Conservation (phyloP, 2,329 filamentous ascomycete genomes). For the Colletotrichum sp. region DNA sequence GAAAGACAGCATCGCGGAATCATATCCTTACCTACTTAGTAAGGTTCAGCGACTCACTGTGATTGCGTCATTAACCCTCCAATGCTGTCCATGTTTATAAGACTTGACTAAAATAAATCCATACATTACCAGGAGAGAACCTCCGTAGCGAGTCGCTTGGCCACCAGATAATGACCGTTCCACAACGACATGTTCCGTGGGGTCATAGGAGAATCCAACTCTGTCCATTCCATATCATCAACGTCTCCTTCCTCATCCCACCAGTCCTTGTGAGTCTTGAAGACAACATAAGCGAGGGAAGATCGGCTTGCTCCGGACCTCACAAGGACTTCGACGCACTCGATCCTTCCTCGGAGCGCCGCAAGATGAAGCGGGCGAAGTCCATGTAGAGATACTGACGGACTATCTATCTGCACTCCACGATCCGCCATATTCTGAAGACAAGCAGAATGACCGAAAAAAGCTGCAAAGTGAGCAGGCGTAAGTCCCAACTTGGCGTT, state of each 20-base stretch:
- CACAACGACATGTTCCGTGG: no score
- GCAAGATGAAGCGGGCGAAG: background rate
- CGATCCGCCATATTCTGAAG: background rate
- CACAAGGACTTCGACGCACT: background rate
- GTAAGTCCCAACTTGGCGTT: no score
- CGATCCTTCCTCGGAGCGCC: background rate
- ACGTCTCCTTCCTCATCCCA: background rate
- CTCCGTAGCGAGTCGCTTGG: no score
- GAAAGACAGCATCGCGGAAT: no score
- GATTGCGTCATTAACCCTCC: no score
- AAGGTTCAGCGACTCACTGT: no score
- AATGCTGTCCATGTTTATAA: no score
- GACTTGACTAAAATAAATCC: no score
- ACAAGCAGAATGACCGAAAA: background rate
- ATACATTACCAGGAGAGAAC: no score
- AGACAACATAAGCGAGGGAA: background rate
- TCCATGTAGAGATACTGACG: background rate
- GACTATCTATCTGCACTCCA: background rate
- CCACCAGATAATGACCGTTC: no score
- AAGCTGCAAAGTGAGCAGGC: no score
- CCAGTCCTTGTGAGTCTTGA: background rate
- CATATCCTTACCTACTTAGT: no score
- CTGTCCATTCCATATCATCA: background rate
- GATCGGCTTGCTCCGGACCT: background rate
- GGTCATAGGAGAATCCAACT: background rate